Base-by-base conservation (phyloP, 2,329 filamentous ascomycete genomes). In the Aspergillus thermomutatus region DNA sequence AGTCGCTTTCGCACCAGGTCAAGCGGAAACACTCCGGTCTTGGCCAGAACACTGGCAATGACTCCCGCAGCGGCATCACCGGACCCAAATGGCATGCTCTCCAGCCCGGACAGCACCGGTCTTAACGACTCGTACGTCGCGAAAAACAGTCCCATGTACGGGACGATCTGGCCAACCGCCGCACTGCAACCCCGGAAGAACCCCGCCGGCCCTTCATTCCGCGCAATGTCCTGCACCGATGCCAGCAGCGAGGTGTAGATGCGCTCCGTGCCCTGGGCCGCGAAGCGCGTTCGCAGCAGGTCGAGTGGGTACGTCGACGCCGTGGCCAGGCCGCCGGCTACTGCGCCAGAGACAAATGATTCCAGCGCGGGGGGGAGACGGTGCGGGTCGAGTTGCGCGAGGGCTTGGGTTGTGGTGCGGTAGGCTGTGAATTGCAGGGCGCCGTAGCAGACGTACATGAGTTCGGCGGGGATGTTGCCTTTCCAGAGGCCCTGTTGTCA, bases 111-210 rank as follows among this genome's bases (percentile, higher is more conserved):
- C 48, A 93, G 73, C 0, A 82, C 83, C 6, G 84, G 71, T 5
- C 90, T 82, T 51, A 96, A 77, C 9, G 82, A 80, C 74, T 99
- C 94, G 77, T 97, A 99, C 43, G 86, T 83, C 34, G 90, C 84
- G 75, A 99, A 99, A 79, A 99, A 97, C 2, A 96, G 81, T 14
- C 94, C 94, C 94, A 99, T 99, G 72, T 93, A 96, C 2, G 94
- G 94, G 9, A 96, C 85, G 50, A 97, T 94, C 77, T 97, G 92
- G 26, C 82, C 88, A 23, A 97, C 79, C 0, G 88, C 91, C 1
- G 93, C 92, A 1, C 83, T 83, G 34, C 96, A 79, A 3, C 94
- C 94, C 50, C 91, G 89, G 74, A 96, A 99, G 77, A 96, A 97
- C 0, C 94, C 94, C 3, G 74, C 73, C 0, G 77, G 65, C 0